Base-by-base conservation (phyloP, 352 stramenopile genomes). In the Pythium angustatum region DNA sequence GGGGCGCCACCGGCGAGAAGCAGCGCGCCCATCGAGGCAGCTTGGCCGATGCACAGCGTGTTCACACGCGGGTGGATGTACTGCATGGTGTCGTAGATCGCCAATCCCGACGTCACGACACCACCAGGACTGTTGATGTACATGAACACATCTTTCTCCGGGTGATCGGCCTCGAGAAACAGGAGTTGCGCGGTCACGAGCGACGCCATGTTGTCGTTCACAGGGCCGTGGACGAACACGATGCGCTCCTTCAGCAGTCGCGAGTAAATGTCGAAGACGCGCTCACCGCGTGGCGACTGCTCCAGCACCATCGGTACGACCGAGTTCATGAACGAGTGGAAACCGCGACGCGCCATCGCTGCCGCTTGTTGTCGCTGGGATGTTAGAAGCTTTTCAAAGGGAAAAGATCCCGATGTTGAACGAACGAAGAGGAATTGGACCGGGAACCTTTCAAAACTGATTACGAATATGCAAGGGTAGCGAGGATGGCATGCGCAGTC, bases 81-180 rank as follows among this genome's bases (percentile, higher is more conserved):
- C 73, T 96, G 96, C 93, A 99, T 99, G 30, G 94, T 98, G 79
- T 99, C 97, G 76, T 98, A 99, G 73, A 99, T 99, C 54, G 97
- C 96, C 49, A 99, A 79, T 4, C 97, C 97, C 31, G 96, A 96
- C 67, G 96, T 98, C 63, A 99, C 97, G 30, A 96, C 93, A 43
- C 97, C 97, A 43, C 97, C 96, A 27, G 97, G 97, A 68, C 90
- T 99, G 81, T 99, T 99, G 68, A 99, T 98, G 81, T 99, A 99
- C 71, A 99, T 94, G 78, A 97, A 99, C 68, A 99, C 97, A 62
- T 98, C 96, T 82, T 99, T 99, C 51, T 97, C 92, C 14, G 87
- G 91, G 72, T 99, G 90, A 79, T 99, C 97, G 22, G 88, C 90
- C 73, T 98, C 96, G 66, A 99, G 85, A 76, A 99, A 99, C 62